Evolutionary conservation across 2,329 filamentous ascomycete species (phyloP), one percentile per base, ranked within the genome.

Genomic region (Xenoacremonium recifei): DNA sequence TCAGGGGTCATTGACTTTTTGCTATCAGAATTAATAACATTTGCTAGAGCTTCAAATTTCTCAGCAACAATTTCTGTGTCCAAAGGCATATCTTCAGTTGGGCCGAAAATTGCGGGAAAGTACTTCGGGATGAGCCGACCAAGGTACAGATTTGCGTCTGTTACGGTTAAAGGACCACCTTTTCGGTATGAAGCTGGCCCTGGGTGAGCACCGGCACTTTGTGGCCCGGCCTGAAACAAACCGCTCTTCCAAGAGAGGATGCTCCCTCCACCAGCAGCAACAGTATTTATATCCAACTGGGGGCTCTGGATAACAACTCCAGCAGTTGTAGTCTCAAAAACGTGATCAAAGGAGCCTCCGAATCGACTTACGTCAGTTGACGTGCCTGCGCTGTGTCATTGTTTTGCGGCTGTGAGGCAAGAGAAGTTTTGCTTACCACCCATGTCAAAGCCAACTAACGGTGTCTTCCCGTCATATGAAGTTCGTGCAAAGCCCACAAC

Each of bases 261-360:
- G n/a, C 65, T 70, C 5, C 72, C 72, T 25, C 72, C 72, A 7
- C 70, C 69, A 12, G 69, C 69, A 3, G 69, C 70, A 3, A 88
- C 84, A 1, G 84, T 88, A 58, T 85, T 85, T 62, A 88, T 87
- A 53, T 88, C 84, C 3, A 87, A 71, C 55, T 87, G 84, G 1
- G 84, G 84, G 2, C 77, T 82, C 48, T 85, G 82, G 20, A 87
- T 85, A 2, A 82, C 82, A 2, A 87, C 79, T 19, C 84, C 81
- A 1, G 83, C 82, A 6, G 84, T 85, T 4, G 82, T 85, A 1
- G 82, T 84, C 51, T 86, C 82, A 45, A 86, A 85, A 13, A 87
- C 80, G 54, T 88, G 82, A 42, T 87, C 84, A 50, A 87, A 84
- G 37, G 78, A 71, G 15, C 84, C 84, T 13, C 78, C 79, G 51